These are phyloP conservation scores for Pichia membranifaciens DNA, from an alignment of 805 yeast genomes.

Conservation along the genomic window DNA sequence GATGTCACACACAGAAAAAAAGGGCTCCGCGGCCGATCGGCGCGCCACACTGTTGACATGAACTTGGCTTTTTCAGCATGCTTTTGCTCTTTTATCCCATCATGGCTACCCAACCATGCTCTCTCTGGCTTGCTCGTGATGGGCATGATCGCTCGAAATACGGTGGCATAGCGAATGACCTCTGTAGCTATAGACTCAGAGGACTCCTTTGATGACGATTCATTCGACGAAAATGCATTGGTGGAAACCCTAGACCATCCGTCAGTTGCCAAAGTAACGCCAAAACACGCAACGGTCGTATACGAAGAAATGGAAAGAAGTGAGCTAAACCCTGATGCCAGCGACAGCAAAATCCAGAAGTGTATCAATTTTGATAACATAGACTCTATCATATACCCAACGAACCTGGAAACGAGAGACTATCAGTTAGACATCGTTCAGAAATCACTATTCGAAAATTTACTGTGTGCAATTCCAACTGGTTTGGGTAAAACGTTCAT, in stretches of 20 bases:
- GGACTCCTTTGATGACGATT: conserved; percentile 5
- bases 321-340: too few species aligned
- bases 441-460: conserved; percentile 64
- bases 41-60: too few species aligned
- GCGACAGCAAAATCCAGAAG: conserved; percentile 34
- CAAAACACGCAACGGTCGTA: conserved; percentile 1
- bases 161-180: background rate
- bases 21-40: too few species aligned
- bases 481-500: conserved; percentile 97
- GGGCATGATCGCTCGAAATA: too few species aligned
- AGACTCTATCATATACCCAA: conserved; percentile 67
- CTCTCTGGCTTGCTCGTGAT: too few species aligned
- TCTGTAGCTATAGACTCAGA: background rate
- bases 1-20: too few species aligned
- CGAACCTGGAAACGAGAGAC: conserved; percentile 76
- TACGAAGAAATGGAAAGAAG: conserved; percentile 2
- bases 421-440: conserved; percentile 80
- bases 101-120: too few species aligned
- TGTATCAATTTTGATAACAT: conserved; percentile 36
- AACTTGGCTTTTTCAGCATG: too few species aligned
- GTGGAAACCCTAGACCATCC: background rate
- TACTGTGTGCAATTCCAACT: conserved; percentile 89
- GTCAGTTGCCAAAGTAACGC: background rate
- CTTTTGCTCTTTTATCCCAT: too few species aligned
- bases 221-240: background rate